Base-by-base conservation (phyloP, 164 flowering plant genomes). In the Platanus orientalis region DNA sequence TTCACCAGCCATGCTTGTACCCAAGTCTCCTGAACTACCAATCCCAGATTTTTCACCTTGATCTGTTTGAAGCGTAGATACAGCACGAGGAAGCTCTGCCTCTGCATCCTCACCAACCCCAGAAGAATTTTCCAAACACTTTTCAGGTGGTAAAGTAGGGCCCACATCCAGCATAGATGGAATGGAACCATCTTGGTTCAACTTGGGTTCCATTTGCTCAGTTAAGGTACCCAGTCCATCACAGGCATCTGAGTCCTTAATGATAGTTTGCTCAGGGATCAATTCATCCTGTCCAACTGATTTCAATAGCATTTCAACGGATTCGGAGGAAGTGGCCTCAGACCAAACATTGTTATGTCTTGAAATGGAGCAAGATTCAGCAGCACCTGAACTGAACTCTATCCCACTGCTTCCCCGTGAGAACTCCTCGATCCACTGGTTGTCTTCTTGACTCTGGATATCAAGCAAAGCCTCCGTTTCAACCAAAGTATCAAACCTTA, bases 311-410 rank as follows among this genome's bases (percentile, higher is more conserved):
- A 93, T 87, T 79, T 93, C 97, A 74, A 93, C 99, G 69, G 97
- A 89, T 78, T 95, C 99, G 54, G 89, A 83, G 63, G 97, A 95
- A 51, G 97, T 79, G 61, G 96, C 98, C 82, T 90, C 98, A 34
- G 95, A 93, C 97, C 98, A 93, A 58, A 92, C 97, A 92, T 92
- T 85, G 65, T 79, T 81, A 61, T 69, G 80, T 70, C 97, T 86
- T 42, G 83, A 80, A 67, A 93, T 82, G 54, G 94, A 81, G 72
- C 92, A 87, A 67, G 93, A 81, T 61, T 84, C 92, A 48, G 87
- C 76, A 24, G 85, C 88, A 76, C 81, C 67, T 20, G 96, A 78
- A 69, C 79, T 78, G 51, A 89, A 88, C 54, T 79, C 88, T 71
- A 94, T 82, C 54, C 84, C 89, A 78, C 79, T 84, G 75, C 79